A percentile compares a stretch with the other conserved stretches of the same genome.
phyloP scores from a whole-genome alignment of 2,329 filamentous ascomycete species.

The Pleomassaria siparia region DNA sequence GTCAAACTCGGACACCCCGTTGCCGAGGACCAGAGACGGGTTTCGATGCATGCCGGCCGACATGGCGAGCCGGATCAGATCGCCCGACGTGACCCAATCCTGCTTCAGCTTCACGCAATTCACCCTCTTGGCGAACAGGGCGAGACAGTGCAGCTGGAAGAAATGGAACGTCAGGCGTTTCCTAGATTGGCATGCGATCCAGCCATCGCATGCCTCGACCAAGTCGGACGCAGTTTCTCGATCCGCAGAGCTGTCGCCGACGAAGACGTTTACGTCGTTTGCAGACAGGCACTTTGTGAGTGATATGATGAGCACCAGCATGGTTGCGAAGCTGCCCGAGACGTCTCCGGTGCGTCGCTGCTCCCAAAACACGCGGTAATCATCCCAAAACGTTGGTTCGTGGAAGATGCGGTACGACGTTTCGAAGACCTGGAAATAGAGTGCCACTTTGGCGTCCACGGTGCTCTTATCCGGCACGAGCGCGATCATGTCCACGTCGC shows the following conservation, averaged over 20 bases:
- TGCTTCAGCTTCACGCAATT: conserved; percentile 58
- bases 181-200: conserved; percentile 49
- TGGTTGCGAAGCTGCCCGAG: conserved; percentile 41
- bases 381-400: conserved; percentile 53
- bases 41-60: conserved; percentile 57
- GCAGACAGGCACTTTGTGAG: conserved; percentile 40
- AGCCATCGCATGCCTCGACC: conserved; percentile 45
- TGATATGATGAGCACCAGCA: conserved; percentile 44
- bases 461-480: conserved; percentile 40
- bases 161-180: conserved; percentile 55
- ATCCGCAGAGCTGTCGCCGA: conserved; percentile 47
- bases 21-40: conserved; percentile 40
- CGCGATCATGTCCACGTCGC: conserved; percentile 38
- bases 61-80: conserved; percentile 56
- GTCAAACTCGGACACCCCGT: conserved; percentile 44
- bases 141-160: conserved; percentile 55
- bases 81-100: conserved; percentile 54
- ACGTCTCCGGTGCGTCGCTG: conserved; percentile 21
- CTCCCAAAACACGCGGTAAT: conserved; percentile 54
- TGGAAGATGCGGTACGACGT: conserved; percentile 57
- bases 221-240: conserved; percentile 43
- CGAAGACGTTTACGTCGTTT: conserved; percentile 37
- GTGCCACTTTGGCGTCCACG: conserved; percentile 46
- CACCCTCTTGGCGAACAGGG: conserved; percentile 53
- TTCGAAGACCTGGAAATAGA: conserved; percentile 57